Percentiles rank a stretch among this genome's conserved stretches.
Evolutionary conservation across 768 basidiomycete species (phyloP).

Genomic region (Trametopsis cervina): DNA sequence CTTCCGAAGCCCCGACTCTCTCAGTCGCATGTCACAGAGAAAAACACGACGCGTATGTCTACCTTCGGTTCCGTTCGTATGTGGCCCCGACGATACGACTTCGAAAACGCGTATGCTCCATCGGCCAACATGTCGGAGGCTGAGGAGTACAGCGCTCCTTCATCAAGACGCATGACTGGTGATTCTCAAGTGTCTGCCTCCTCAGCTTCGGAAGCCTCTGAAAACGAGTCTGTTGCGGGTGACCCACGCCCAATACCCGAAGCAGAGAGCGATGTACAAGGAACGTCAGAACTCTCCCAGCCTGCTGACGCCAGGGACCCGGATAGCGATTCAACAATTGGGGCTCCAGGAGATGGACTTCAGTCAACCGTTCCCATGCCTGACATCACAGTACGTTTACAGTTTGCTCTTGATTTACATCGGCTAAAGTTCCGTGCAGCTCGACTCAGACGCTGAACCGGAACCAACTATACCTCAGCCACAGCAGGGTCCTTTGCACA

Average conservation of each 20-base stretch:
- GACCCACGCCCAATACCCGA: constrained; percentile 11
- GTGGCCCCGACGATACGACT: constrained; percentile 59
- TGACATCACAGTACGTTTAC: constrained; percentile 14
- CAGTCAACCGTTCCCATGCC: constrained; percentile 2
- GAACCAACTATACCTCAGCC: not conserved
- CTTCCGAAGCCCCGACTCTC: constrained; percentile 65
- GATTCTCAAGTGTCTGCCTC: constrained; percentile 44
- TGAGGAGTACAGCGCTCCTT: constrained; percentile 47
- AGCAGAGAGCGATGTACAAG: constrained; percentile 15
- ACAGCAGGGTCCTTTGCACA: not conserved
- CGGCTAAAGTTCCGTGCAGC: not conserved
- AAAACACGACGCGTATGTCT: constrained; percentile 39
- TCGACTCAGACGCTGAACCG: constrained; percentile 4
- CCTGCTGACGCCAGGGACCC: constrained; percentile 35
- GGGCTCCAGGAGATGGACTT: constrained; percentile 17
- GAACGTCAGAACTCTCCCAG: not conserved
- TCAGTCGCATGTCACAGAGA: constrained; percentile 37
- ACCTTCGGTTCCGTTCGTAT: constrained; percentile 68
- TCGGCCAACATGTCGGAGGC: constrained; percentile 70
- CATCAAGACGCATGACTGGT: constrained; percentile 40
- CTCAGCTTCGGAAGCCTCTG: constrained; percentile 68
- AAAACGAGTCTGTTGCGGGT: constrained; percentile 41
- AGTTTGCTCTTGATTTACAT: not conserved
- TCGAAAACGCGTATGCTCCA: constrained; percentile 47
- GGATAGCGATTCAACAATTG: constrained; percentile 85